Evolutionary conservation across 495 filamentous ascomycete species (phyloP).

Genomic region (Lichenothelia convexa): DNA sequence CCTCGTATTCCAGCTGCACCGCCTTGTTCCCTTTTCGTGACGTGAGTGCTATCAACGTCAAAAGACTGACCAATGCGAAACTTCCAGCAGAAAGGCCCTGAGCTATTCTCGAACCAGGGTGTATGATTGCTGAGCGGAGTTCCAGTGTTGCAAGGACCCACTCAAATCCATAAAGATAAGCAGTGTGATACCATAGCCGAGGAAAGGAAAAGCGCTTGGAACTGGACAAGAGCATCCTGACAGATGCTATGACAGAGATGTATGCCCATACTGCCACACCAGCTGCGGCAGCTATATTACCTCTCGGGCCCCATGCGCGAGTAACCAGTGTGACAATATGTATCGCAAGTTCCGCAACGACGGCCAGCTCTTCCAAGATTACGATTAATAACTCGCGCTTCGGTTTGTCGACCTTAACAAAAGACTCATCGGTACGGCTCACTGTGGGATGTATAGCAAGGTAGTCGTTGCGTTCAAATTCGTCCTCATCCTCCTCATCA

Average conservation of each 20-base stretch:
- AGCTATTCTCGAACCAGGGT: constrained; percentile 44
- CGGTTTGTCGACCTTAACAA: constrained; percentile 62
- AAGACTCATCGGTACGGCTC: constrained; percentile 38
- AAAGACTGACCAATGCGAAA: constrained; percentile 53
- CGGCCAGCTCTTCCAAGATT: constrained; percentile 51
- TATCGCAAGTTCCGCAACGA: constrained; percentile 50
- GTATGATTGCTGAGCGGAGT: constrained; percentile 73
- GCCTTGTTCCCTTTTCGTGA: constrained; percentile 86
- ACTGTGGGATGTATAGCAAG: constrained; percentile 45
- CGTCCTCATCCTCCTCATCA: constrained; percentile 40
- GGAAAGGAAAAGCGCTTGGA: constrained; percentile 43
- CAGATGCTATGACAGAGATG: constrained; percentile 50
- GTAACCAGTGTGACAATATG: constrained; percentile 42
- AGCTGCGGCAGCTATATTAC: constrained; percentile 41
- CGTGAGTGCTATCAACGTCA: constrained; percentile 55
- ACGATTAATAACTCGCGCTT: constrained; percentile 51
- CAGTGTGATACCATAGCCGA: constrained; percentile 83
- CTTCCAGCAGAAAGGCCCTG: constrained; percentile 45
- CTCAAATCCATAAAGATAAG: constrained; percentile 62
- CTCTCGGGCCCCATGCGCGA: constrained; percentile 34
- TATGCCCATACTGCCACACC: constrained; percentile 63
- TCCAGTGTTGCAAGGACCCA: constrained; percentile 60
- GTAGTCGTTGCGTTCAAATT: constrained; percentile 14
- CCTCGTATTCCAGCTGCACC: constrained; percentile 71
- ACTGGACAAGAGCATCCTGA: constrained; percentile 55